Evolutionary conservation across 2,329 filamentous ascomycete species (phyloP).

Genomic region (Aspergillus sp.): DNA sequence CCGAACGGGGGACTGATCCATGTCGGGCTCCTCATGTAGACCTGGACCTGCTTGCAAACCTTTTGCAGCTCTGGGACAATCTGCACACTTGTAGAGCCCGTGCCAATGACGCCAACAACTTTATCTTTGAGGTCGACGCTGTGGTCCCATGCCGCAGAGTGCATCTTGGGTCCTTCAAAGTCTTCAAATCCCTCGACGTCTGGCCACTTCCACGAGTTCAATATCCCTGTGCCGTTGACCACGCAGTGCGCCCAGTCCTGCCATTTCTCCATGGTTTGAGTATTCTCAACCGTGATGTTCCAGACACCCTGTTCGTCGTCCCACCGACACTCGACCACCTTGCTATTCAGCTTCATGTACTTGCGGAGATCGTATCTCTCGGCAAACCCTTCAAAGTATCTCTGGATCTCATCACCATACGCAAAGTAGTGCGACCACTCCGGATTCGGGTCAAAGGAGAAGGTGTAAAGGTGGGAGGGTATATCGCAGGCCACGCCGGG

Average conservation of each 20-base stretch:
- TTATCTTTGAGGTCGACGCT: conserved; percentile 27
- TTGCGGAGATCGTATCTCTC: conserved; percentile 21
- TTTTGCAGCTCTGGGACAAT: conserved; percentile 28
- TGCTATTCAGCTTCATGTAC: conserved; percentile 18
- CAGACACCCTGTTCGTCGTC: conserved; percentile 6
- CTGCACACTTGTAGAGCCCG: conserved; percentile 34
- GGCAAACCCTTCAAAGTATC: conserved; percentile 19
- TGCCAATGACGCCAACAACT: conserved; percentile 27
- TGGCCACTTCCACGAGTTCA: conserved; percentile 43
- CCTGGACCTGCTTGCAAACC: conserved; percentile 4
- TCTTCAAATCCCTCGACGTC: conserved; percentile 43
- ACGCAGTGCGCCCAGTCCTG: background rate
- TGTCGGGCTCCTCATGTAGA: conserved; percentile 10
- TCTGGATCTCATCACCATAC: conserved; percentile 15
- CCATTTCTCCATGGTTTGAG: background rate
- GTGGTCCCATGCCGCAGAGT: conserved; percentile 41
- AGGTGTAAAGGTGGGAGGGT: conserved; percentile 10
- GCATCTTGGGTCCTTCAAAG: conserved; percentile 44
- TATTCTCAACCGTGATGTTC: conserved; percentile 20
- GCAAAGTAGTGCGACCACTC: conserved; percentile 25
- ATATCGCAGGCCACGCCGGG: conserved; percentile 10
- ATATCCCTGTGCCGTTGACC: conserved; percentile 26
- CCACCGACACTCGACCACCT: conserved; percentile 14
- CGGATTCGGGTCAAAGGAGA: conserved; percentile 16
- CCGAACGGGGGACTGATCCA: conserved; percentile 7